These are phyloP conservation scores for Dalbergia cultrata DNA, from an alignment of 306 rosid genomes.

Conservation along the genomic window DNA sequence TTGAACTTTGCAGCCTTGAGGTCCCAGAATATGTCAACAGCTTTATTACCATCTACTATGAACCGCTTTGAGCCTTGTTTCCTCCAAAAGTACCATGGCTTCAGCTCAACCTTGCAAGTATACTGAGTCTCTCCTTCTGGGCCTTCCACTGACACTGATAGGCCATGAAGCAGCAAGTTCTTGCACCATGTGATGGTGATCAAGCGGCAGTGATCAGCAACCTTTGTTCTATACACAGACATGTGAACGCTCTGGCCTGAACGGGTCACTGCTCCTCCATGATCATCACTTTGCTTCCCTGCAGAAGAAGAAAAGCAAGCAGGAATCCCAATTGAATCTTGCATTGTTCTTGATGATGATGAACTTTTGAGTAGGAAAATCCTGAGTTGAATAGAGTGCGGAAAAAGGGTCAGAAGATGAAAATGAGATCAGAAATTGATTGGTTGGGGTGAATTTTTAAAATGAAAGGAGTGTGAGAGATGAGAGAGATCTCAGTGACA, in stretches of 20 bases:
- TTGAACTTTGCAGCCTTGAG: constrained; percentile 78
- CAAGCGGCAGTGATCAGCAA: constrained; percentile 78
- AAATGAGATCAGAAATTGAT: constrained; percentile 17
- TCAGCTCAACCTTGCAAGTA: constrained; percentile 87
- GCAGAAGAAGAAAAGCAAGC: constrained; percentile 78
- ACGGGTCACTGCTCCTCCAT: constrained; percentile 60
- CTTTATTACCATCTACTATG: constrained; percentile 62
- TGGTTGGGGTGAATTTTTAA: constrained; percentile 14
- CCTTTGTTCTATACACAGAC: constrained; percentile 76
- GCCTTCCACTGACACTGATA: constrained; percentile 77
- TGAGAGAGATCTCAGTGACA: constrained; percentile 60
- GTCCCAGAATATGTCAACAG: constrained; percentile 83
- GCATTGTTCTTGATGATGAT: constrained; percentile 60
- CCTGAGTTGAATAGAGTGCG: background rate
- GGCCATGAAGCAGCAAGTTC: constrained; percentile 77
- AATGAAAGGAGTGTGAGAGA: constrained; percentile 17
- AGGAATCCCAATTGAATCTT: constrained; percentile 78
- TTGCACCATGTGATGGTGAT: constrained; percentile 94
- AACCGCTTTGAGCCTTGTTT: constrained; percentile 86
- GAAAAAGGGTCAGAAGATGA: constrained; percentile 27
- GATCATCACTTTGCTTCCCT: constrained; percentile 57
- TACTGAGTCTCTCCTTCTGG: constrained; percentile 57
- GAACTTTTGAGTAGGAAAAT: background rate
- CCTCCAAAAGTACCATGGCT: constrained; percentile 96
- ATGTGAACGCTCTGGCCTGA: constrained; percentile 73